Conservation (phyloP, 2,329 filamentous ascomycete genomes). For the Bipolaris cookei region DNA sequence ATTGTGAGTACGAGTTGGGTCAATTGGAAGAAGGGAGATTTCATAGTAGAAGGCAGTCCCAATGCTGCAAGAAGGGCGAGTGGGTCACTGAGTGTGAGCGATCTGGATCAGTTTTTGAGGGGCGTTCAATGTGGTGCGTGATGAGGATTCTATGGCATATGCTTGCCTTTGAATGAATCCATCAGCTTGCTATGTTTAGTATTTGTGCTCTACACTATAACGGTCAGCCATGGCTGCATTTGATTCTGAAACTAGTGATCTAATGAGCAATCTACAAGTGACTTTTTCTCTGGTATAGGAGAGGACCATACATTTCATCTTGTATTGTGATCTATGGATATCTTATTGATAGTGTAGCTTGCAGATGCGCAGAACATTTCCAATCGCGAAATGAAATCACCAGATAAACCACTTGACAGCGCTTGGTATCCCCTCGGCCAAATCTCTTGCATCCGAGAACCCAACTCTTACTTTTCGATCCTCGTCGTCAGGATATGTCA, state of each 20-base stretch:
- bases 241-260: neutral
- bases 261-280: too few relatives aligned
- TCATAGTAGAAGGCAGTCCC: neutral
- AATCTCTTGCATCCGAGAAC: slow-evolving; percentile 29
- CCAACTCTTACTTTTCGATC: slow-evolving; percentile 25
- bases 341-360: neutral
- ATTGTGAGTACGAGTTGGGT: slow-evolving; percentile 36
- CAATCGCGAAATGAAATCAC: neutral
- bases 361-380: neutral
- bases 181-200: neutral
- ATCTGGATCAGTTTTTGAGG: slow-evolving; percentile 14
- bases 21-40: slow-evolving; percentile 26
- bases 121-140: neutral
- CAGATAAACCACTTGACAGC: slow-evolving; percentile 18
- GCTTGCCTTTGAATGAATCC: neutral
- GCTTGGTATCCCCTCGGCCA: slow-evolving; percentile 22
- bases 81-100: neutral
- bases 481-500: slow-evolving; percentile 26
- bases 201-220: neutral
- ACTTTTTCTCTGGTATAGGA: too few relatives aligned
- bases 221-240: neutral
- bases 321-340: neutral
- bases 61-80: slow-evolving; percentile 3
- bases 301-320: too few relatives aligned
- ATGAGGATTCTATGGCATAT: neutral